Conservation (phyloP, 768 basidiomycete species). For the Auricularia auricula-judae region DNA sequence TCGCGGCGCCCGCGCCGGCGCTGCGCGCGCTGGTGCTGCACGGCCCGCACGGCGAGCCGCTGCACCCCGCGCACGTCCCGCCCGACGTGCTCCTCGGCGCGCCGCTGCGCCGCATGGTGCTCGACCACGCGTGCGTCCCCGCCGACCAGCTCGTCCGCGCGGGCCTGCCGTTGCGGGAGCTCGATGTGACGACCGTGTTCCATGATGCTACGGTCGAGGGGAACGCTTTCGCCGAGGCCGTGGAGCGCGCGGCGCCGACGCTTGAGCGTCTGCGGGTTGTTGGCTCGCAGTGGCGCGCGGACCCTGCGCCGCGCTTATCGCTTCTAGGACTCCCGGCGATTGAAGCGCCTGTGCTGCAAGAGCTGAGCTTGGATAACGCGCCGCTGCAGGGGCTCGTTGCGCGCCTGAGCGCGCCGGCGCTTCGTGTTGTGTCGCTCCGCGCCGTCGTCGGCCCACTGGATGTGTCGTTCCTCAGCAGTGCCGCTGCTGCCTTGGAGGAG, state of each 20-base stretch:
- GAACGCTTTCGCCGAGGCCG: background rate
- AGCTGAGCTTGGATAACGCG: background rate
- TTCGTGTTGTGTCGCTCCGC: background rate
- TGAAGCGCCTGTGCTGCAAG: background rate
- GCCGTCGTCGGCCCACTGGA: background rate
- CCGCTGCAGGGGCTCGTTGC: background rate
- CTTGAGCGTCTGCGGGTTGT: background rate
- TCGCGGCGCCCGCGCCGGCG: background rate
- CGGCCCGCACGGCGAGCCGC: background rate
- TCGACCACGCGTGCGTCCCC: background rate
- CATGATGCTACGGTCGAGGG: background rate
- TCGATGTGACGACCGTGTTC: background rate
- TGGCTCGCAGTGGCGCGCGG: background rate
- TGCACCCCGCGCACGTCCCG: background rate
- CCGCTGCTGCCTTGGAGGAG: background rate
- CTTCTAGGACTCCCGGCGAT: background rate
- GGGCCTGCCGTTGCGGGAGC: background rate
- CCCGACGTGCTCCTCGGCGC: background rate
- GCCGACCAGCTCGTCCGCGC: background rate
- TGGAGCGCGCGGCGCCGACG: background rate
- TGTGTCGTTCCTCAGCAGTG: background rate
- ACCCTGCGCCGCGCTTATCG: background rate
- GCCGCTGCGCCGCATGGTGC: background rate
- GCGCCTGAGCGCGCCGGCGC: background rate
- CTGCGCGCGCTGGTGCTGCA: background rate